These are phyloP conservation scores for Aspergillus carlsbadensis DNA, from an alignment of 495 filamentous ascomycete genomes.

Conservation along the genomic window DNA sequence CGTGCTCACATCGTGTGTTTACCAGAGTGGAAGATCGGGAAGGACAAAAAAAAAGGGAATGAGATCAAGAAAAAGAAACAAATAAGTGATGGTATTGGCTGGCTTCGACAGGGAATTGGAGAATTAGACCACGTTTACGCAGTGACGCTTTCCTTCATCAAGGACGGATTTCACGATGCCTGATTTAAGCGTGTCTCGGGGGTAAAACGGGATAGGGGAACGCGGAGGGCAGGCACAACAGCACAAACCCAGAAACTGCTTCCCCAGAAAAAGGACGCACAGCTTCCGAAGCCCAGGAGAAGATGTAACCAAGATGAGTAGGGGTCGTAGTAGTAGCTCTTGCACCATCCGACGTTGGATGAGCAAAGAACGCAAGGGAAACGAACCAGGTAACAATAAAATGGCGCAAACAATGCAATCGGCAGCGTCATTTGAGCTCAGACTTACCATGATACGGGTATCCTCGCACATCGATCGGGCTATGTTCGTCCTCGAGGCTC, in stretches of 20 bases:
- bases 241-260: background rate
- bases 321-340: constrained; percentile 14
- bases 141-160: background rate
- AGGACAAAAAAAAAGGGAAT: background rate
- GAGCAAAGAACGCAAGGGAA: constrained; percentile 18
- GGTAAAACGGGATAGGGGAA: background rate
- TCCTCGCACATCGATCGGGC: constrained; percentile 41
- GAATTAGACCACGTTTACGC: constrained; percentile 4
- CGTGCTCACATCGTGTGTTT: constrained; percentile 36
- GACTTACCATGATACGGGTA: constrained; percentile 49
- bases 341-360: constrained; percentile 11
- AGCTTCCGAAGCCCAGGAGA: constrained; percentile 7
- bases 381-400: constrained; percentile 30
- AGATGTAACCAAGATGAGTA: constrained; percentile 4
- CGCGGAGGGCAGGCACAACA: background rate
- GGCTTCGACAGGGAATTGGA: background rate
- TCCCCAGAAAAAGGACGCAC: constrained; percentile 9
- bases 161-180: constrained; percentile 1
- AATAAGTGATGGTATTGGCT: constrained; percentile 13
- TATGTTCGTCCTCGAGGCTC: constrained; percentile 47
- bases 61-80: constrained; percentile 9
- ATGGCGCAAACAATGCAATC: constrained; percentile 44
- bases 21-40: constrained; percentile 14
- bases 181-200: background rate
- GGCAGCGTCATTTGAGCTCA: constrained; percentile 27